A percentile compares a stretch with the other conserved stretches of the same genome.
phyloP scores from a whole-genome alignment of 805 yeast genomes.

The Wickerhamiella slavikovae region DNA sequence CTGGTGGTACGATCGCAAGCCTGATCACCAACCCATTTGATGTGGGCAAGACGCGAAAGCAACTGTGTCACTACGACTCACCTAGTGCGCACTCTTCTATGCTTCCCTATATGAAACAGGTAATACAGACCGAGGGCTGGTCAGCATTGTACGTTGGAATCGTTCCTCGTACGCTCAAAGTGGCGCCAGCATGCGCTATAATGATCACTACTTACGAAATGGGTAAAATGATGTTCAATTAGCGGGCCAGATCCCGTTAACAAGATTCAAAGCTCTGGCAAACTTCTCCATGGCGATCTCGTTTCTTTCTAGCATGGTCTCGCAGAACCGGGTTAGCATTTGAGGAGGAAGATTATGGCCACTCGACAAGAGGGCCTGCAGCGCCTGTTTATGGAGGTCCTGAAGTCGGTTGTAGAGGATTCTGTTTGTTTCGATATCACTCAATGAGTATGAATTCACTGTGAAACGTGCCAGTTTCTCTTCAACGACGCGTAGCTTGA shows the following conservation, averaged over 20 bases:
- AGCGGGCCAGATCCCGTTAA: neutral
- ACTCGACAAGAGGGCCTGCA: too few relatives aligned
- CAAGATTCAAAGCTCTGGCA: too few relatives aligned
- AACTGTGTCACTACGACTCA: conserved; percentile 28
- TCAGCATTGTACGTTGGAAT: conserved; percentile 73
- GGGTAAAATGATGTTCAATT: conserved; percentile 37
- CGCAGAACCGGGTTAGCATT: too few relatives aligned
- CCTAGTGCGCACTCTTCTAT: conserved; percentile 24
- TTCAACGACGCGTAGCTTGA: too few relatives aligned
- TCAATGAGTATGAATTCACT: too few relatives aligned
- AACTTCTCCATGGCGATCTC: too few relatives aligned
- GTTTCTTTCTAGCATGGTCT: too few relatives aligned
- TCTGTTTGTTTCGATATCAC: too few relatives aligned
- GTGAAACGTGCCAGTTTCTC: too few relatives aligned
- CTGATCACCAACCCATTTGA: conserved; percentile 84
- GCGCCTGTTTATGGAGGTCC: too few relatives aligned
- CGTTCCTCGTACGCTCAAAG: conserved; percentile 67
- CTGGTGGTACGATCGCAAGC: conserved; percentile 75
- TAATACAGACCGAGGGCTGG: conserved; percentile 56
- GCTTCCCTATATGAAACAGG: conserved; percentile 43
- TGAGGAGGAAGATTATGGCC: too few relatives aligned
- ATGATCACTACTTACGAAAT: conserved; percentile 93
- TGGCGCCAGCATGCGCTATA: conserved; percentile 95
- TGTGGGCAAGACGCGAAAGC: conserved; percentile 88
- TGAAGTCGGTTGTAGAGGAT: too few relatives aligned